A percentile compares a stretch with the other conserved stretches of the same genome.
Evolutionary conservation across 352 stramenopile species (phyloP).

Genomic region (Phytophthora colocasiae): DNA sequence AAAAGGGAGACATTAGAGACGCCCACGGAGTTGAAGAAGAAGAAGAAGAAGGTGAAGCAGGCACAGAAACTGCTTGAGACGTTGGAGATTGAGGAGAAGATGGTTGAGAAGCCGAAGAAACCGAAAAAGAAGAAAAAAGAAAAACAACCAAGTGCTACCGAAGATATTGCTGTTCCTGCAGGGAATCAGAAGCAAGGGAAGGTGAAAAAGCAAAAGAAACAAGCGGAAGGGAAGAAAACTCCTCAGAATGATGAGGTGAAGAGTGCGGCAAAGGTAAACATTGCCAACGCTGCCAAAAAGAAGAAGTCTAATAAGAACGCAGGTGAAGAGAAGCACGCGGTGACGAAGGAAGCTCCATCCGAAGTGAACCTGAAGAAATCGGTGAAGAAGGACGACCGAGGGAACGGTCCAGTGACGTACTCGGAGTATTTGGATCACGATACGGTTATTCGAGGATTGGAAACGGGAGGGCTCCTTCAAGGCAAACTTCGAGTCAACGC

Average conservation of each 20-base stretch:
- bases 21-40: constrained; percentile 29
- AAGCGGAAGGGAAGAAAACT: constrained; percentile 6
- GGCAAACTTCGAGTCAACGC: constrained; percentile 82
- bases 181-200: constrained; percentile 9
- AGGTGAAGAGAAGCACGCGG: neutral
- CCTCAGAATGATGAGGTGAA: too few species aligned
- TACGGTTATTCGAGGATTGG: constrained; percentile 38
- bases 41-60: constrained; percentile 32
- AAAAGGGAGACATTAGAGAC: neutral
- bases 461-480: constrained; percentile 50
- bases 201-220: constrained; percentile 1
- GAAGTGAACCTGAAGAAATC: constrained; percentile 11
- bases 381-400: constrained; percentile 16
- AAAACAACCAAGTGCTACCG: constrained; percentile 7
- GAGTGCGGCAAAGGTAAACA: neutral
- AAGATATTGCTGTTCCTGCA: neutral
- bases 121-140: constrained; percentile 21
- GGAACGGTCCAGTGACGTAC: constrained; percentile 31
- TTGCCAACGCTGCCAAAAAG: neutral
- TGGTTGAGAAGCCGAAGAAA: constrained; percentile 26
- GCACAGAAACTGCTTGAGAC: constrained; percentile 33
- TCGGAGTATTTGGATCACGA: constrained; percentile 50
- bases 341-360: constrained; percentile 9
- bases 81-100: constrained; percentile 3
- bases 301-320: constrained; percentile 27